phyloP scores from a whole-genome alignment of 169 alveolate genomes.

The Plasmodium reichenowi region DNA sequence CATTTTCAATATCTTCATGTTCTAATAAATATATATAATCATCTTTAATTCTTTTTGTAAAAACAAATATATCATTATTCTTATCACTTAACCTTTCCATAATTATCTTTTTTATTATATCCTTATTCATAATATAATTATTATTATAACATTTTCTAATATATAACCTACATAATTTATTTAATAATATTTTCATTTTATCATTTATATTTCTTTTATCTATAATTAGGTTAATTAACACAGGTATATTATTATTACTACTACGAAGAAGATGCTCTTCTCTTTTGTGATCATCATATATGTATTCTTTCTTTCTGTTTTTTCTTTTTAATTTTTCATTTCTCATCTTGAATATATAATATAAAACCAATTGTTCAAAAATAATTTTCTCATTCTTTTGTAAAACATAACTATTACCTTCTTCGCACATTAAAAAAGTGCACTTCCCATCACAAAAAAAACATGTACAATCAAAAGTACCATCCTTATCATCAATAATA shows the following conservation, averaged over 20 bases:
- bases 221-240: slow-evolving; percentile 26
- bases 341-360: too few relatives aligned
- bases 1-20: slow-evolving; percentile 26
- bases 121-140: background rate
- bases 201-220: slow-evolving; percentile 3
- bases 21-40: slow-evolving; percentile 28
- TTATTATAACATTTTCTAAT: slow-evolving; percentile 4
- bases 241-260: background rate
- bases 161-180: slow-evolving; percentile 30
- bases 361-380: too few relatives aligned
- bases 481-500: too few relatives aligned
- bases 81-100: background rate
- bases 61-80: background rate
- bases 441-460: background rate
- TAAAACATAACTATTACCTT: background rate
- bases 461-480: background rate
- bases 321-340: too few relatives aligned
- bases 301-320: too few relatives aligned
- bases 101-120: slow-evolving; percentile 28
- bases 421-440: background rate
- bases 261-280: too few relatives aligned
- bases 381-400: background rate
- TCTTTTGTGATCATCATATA: too few relatives aligned
- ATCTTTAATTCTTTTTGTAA: slow-evolving; percentile 15
- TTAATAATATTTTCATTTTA: background rate